A percentile compares a stretch with the other conserved stretches of the same genome.
These are phyloP conservation scores for Lachancea mirantina DNA, from an alignment of 805 yeast species.

Conservation along the genomic window DNA sequence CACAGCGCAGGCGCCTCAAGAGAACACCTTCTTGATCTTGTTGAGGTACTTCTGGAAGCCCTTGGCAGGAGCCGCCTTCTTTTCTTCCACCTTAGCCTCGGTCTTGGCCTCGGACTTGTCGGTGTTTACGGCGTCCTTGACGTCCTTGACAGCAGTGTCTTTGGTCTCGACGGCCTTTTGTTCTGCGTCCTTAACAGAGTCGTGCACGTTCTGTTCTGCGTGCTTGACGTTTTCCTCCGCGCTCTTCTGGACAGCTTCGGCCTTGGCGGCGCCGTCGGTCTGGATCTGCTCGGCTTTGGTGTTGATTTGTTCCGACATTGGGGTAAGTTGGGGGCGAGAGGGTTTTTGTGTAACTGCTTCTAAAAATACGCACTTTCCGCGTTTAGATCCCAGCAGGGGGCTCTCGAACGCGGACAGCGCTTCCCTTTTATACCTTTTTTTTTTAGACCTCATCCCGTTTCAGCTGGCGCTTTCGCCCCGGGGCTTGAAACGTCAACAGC, in stretches of 20 bases:
- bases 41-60: conserved; percentile 9
- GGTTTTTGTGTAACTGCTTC: background rate
- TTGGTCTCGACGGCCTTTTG: conserved; percentile 12
- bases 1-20: conserved; percentile 4
- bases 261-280: conserved; percentile 1
- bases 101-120: conserved; percentile 3
- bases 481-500: background rate
- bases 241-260: conserved; percentile 1
- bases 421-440: conserved; percentile 1
- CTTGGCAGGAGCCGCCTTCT: conserved; percentile 2
- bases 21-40: conserved; percentile 14
- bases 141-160: conserved; percentile 10
- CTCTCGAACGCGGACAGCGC: too few species aligned
- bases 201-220: background rate
- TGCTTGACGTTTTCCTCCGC: conserved; percentile 3
- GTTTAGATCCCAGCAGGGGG: background rate
- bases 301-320: conserved; percentile 8
- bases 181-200: too few species aligned
- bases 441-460: background rate
- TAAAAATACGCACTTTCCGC: too few species aligned
- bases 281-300: conserved; percentile 3
- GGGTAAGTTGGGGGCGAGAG: background rate
- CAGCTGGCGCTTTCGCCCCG: background rate
- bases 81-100: conserved; percentile 6
- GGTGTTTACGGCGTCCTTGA: conserved; percentile 4